phyloP scores from a whole-genome alignment of 345 rosid genomes.

The Odontarrhena argentea region DNA sequence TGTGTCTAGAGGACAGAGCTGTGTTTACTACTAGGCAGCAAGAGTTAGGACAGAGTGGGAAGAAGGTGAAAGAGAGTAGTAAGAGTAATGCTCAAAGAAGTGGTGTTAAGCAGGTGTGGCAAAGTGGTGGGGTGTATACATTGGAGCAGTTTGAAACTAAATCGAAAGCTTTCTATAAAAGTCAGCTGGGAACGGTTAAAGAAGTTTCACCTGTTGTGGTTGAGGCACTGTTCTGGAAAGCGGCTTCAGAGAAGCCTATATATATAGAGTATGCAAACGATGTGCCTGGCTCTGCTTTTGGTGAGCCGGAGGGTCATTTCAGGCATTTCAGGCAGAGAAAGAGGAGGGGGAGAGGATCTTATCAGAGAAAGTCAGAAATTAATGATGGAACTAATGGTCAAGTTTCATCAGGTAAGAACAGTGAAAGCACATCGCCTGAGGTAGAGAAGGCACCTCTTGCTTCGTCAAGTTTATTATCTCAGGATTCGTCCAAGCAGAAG shows the following conservation, averaged over 20 bases:
- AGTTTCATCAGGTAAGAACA: constrained; percentile 33
- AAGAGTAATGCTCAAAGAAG: constrained; percentile 43
- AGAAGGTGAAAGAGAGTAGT: constrained; percentile 45
- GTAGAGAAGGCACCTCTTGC: constrained; percentile 33
- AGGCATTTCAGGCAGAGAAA: constrained; percentile 66
- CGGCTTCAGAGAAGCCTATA: constrained; percentile 81
- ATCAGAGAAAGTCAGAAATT: constrained; percentile 55
- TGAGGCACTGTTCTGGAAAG: constrained; percentile 93
- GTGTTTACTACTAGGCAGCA: constrained; percentile 96
- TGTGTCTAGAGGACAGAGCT: constrained; percentile 58
- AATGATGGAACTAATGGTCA: constrained; percentile 29
- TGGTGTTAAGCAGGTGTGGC: constrained; percentile 94
- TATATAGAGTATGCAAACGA: constrained; percentile 98
- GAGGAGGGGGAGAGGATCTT: constrained; percentile 66
- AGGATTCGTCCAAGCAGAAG: constrained; percentile 49
- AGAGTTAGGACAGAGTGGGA: constrained; percentile 79
- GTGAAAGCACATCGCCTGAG: constrained; percentile 35
- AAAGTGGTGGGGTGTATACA: constrained; percentile 91
- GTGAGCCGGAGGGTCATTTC: constrained; percentile 72
- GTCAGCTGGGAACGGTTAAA: constrained; percentile 63
- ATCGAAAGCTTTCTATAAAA: constrained; percentile 73
- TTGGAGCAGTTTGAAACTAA: constrained; percentile 93
- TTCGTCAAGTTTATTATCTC: constrained; percentile 39
- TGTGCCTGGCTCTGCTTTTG: constrained; percentile 97
- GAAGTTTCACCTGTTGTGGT: constrained; percentile 73